Percentiles rank a stretch among this genome's conserved stretches.
phyloP scores from a whole-genome alignment of 1,139 yeast genomes.

The Yamadazyma siamensis region DNA sequence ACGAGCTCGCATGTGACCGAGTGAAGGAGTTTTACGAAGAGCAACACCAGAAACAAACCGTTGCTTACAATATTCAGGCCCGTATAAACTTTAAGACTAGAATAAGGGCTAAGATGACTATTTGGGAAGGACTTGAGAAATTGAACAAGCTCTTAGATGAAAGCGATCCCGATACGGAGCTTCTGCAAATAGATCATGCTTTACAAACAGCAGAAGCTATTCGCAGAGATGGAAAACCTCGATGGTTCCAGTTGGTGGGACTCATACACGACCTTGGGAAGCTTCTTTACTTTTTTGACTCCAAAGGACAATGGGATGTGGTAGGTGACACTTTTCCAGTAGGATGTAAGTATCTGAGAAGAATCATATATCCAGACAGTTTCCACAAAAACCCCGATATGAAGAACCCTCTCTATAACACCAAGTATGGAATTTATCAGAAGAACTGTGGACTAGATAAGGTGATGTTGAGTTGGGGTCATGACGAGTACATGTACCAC shows the following conservation, averaged over 20 bases:
- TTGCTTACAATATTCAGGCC: conserved; percentile 70
- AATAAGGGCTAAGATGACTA: conserved; percentile 60
- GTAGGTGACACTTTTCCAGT: conserved; percentile 79
- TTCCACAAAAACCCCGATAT: conserved; percentile 61
- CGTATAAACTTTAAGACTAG: conserved; percentile 68
- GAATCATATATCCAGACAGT: conserved; percentile 59
- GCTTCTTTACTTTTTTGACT: conserved; percentile 63
- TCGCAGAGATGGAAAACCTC: conserved; percentile 60
- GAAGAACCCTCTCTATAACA: conserved; percentile 60
- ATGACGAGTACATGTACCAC: conserved; percentile 76
- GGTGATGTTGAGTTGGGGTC: conserved; percentile 78
- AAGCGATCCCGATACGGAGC: conserved; percentile 72
- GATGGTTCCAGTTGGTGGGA: conserved; percentile 78
- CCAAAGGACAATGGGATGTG: conserved; percentile 80
- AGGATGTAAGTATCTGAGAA: conserved; percentile 62
- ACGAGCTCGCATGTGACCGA: conserved; percentile 66
- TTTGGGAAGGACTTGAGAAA: conserved; percentile 69
- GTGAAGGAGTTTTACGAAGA: conserved; percentile 66
- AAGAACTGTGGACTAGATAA: conserved; percentile 65
- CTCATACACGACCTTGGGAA: conserved; percentile 71
- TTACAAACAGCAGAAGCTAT: conserved; percentile 76
- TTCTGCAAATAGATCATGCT: conserved; percentile 74
- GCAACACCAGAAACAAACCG: conserved; percentile 69
- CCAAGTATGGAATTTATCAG: conserved; percentile 65
- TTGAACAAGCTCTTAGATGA: conserved; percentile 64